These are phyloP conservation scores for Fusarium protoensiforme DNA, from an alignment of 2,329 filamentous ascomycete genomes.

Conservation along the genomic window DNA sequence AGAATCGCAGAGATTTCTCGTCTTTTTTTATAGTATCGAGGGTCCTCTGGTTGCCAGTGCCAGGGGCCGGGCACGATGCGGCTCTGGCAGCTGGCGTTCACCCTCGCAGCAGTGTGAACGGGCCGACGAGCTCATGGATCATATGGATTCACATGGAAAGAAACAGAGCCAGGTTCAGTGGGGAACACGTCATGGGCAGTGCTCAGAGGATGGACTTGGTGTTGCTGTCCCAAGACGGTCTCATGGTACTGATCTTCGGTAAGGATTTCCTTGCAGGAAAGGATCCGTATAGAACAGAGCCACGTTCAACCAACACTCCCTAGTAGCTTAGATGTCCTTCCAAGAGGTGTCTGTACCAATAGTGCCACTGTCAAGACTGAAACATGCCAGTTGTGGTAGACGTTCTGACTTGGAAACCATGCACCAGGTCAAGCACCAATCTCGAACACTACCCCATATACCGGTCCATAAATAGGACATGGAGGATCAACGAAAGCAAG, in stretches of 20 bases:
- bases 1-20: neutral
- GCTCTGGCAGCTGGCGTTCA: slow-evolving; percentile 12
- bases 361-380: neutral
- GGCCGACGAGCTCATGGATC: neutral
- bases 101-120: neutral
- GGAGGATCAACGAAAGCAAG: neutral
- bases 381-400: neutral
- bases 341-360: neutral
- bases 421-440: neutral
- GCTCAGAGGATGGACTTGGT: neutral
- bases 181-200: slow-evolving; percentile 12
- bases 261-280: neutral
- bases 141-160: neutral
- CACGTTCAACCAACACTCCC: neutral
- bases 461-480: neutral
- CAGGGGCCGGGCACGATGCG: neutral
- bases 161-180: neutral
- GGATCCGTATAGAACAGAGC: neutral
- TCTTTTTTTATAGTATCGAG: neutral
- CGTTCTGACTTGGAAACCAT: neutral
- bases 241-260: neutral
- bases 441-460: neutral
- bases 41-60: neutral
- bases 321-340: neutral
- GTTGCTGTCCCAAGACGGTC: neutral